These are phyloP conservation scores for Rhexocercosporidium sp. DNA, from an alignment of 2,329 filamentous ascomycete genomes.

Conservation along the genomic window DNA sequence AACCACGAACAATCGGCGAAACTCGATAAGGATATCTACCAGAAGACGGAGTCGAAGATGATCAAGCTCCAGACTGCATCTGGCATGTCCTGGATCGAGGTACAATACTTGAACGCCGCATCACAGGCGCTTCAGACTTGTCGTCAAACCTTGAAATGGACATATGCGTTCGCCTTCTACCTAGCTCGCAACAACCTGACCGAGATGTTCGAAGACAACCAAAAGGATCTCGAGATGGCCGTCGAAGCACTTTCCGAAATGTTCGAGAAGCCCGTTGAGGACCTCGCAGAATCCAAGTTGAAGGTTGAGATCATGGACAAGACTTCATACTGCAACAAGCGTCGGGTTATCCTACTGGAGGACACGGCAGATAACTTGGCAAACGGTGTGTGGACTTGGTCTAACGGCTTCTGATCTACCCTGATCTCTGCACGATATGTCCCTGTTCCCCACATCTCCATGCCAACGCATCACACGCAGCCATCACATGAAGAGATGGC, in stretches of 20 bases:
- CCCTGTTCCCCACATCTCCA: slow-evolving; percentile 17
- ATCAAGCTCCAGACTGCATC: slow-evolving; percentile 91
- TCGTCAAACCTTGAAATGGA: slow-evolving; percentile 99
- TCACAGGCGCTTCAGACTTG: slow-evolving; percentile 94
- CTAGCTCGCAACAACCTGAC: slow-evolving; percentile 95
- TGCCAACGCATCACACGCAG: slow-evolving; percentile 1
- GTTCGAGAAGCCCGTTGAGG: slow-evolving; percentile 96
- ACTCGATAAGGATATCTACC: slow-evolving; percentile 92
- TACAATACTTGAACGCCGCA: slow-evolving; percentile 93
- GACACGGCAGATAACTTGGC: slow-evolving; percentile 93
- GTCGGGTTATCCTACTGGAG: slow-evolving; percentile 85
- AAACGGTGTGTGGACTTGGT: slow-evolving; percentile 66
- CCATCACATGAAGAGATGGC: slow-evolving; percentile 17
- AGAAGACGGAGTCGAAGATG: slow-evolving; percentile 99
- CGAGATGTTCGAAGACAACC: slow-evolving; percentile 98
- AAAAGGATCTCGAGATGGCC: slow-evolving; percentile 96
- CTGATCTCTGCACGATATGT: slow-evolving; percentile 26
- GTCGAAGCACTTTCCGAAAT: slow-evolving; percentile 98
- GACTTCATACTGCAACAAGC: slow-evolving; percentile 94
- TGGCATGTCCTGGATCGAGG: slow-evolving; percentile 98
- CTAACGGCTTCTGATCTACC: slow-evolving; percentile 34
- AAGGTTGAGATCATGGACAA: slow-evolving; percentile 99
- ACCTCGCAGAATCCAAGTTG: slow-evolving; percentile 83
- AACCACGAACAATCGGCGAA: slow-evolving; percentile 98
- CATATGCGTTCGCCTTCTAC: slow-evolving; percentile 98